A percentile compares a stretch with the other conserved stretches of the same genome.
These are phyloP conservation scores for Talaromyces pinophilus DNA, from an alignment of 2,329 filamentous ascomycete species.

Conservation along the genomic window DNA sequence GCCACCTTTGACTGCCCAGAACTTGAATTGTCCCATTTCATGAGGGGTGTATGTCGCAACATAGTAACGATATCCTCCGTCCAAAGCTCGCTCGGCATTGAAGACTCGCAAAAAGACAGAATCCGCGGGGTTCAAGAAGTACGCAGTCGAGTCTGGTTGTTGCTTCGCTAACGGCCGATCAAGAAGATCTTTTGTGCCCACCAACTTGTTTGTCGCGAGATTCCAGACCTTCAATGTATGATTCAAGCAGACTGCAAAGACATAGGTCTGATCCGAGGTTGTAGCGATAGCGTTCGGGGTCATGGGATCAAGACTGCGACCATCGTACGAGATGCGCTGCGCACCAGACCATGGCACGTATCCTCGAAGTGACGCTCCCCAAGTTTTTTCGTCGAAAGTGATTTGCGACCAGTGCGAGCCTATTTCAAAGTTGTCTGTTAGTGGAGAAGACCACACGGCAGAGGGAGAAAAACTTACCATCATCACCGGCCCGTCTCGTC, in stretches of 20 bases:
- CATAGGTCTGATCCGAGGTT: slow-evolving; percentile 50
- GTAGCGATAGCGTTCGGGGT: slow-evolving; percentile 48
- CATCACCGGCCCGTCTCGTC: slow-evolving; percentile 59
- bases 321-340: slow-evolving; percentile 46
- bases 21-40: slow-evolving; percentile 87
- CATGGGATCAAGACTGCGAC: slow-evolving; percentile 45
- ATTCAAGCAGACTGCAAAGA: slow-evolving; percentile 84
- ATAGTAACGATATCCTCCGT: slow-evolving; percentile 55
- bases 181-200: slow-evolving; percentile 75
- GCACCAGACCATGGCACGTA: slow-evolving; percentile 49
- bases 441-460: no score
- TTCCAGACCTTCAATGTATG: slow-evolving; percentile 91
- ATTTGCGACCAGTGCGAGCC: slow-evolving; percentile 49
- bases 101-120: slow-evolving; percentile 74
- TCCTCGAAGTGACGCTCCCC: slow-evolving; percentile 51
- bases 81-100: slow-evolving; percentile 53
- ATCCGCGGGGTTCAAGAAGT: slow-evolving; percentile 77
- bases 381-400: slow-evolving; percentile 52
- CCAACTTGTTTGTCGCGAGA: slow-evolving; percentile 73
- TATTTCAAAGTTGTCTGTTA: slow-evolving; percentile 18
- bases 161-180: slow-evolving; percentile 63
- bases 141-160: slow-evolving; percentile 69
- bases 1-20: slow-evolving; percentile 75
- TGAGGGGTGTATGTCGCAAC: slow-evolving; percentile 86
- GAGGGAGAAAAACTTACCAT: slow-evolving; percentile 41